Evolutionary conservation across 441 rosid species (phyloP).

Genomic region (Capsella rubella): DNA sequence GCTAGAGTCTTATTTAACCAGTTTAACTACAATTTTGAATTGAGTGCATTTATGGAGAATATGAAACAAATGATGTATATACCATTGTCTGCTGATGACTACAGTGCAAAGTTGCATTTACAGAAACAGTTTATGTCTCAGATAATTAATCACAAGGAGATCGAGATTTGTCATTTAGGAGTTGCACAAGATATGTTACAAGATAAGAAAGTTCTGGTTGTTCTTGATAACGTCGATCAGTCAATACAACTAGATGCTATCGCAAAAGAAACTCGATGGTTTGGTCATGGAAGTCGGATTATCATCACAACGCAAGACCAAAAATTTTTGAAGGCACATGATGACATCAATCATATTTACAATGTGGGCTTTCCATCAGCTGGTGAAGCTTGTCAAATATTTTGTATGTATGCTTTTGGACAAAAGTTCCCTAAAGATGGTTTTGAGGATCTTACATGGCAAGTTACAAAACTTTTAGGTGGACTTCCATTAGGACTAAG

Average conservation of each 20-base stretch:
- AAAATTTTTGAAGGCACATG: neutral
- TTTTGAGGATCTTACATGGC: neutral
- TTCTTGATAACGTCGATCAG: neutral
- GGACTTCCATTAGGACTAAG: constrained; percentile 4
- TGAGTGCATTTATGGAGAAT: neutral
- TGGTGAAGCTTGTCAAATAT: neutral
- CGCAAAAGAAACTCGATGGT: neutral
- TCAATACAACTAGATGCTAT: neutral
- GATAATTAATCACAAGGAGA: neutral
- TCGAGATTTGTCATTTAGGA: neutral
- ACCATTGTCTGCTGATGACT: neutral
- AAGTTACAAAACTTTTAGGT: neutral
- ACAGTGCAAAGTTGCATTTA: neutral
- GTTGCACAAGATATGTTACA: neutral
- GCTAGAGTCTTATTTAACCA: constrained; percentile 1
- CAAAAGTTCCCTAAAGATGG: neutral
- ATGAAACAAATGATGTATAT: neutral
- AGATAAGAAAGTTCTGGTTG: neutral
- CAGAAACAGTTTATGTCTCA: neutral
- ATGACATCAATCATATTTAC: neutral
- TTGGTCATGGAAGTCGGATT: constrained; percentile 15
- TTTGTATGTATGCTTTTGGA: constrained; percentile 16
- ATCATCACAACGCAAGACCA: neutral
- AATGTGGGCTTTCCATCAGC: neutral
- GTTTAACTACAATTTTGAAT: neutral